These are phyloP conservation scores for Boechera stricta DNA, from an alignment of 345 rosid species.

Conservation along the genomic window DNA sequence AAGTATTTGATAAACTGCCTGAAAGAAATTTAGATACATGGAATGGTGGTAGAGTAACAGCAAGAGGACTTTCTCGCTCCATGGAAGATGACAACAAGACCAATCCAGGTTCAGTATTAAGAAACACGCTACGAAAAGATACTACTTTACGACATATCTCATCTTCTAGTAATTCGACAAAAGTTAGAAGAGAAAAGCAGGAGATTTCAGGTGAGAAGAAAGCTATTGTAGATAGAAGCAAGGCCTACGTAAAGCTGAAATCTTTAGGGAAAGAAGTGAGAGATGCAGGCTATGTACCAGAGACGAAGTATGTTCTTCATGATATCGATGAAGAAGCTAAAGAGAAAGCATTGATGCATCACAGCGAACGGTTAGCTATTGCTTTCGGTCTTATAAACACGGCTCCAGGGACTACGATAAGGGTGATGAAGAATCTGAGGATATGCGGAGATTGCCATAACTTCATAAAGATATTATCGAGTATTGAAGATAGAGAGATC, in stretches of 20 bases:
- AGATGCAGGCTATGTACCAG: constrained; percentile 61
- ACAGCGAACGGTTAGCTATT: constrained; percentile 71
- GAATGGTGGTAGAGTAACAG: constrained; percentile 1
- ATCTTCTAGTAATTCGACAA: constrained; percentile 10
- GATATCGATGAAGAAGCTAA: constrained; percentile 70
- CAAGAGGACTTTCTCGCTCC: background rate
- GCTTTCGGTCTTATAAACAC: constrained; percentile 62
- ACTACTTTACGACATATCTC: constrained; percentile 3
- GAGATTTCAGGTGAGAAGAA: constrained; percentile 22
- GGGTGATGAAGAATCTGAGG: constrained; percentile 64
- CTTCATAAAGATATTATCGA: constrained; percentile 59
- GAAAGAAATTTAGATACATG: constrained; percentile 24
- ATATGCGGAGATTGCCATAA: constrained; percentile 74
- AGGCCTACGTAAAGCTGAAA: constrained; percentile 38
- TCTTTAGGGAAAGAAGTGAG: constrained; percentile 42
- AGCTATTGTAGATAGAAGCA: constrained; percentile 34
- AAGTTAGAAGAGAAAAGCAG: background rate
- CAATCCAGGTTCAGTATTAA: constrained; percentile 1
- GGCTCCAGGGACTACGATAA: constrained; percentile 51
- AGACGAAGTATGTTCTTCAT: constrained; percentile 61
- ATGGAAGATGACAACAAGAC: no score
- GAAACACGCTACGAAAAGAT: background rate
- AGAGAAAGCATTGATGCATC: constrained; percentile 65
- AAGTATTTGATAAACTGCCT: background rate
- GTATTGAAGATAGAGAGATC: constrained; percentile 58